Evolutionary conservation across 371 early-diverging fungal species (phyloP).

Genomic region (Lichtheimia corymbifera): DNA sequence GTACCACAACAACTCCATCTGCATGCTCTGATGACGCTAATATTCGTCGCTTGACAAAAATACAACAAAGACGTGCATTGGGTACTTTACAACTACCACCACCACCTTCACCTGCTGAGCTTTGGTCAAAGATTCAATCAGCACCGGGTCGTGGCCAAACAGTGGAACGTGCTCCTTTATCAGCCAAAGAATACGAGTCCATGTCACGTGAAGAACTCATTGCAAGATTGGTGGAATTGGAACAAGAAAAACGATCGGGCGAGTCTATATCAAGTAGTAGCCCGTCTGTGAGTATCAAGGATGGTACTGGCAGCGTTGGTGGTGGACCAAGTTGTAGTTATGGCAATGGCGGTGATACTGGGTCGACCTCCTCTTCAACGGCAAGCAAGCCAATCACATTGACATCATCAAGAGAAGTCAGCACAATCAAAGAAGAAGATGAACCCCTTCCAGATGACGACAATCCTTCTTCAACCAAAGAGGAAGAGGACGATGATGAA

Average conservation of each 20-base stretch:
- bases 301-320: too few species aligned
- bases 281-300: too few species aligned
- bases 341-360: too few species aligned
- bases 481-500: constrained; percentile 4
- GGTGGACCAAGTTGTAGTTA: too few species aligned
- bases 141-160: constrained; percentile 1
- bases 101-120: constrained; percentile 40
- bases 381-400: too few species aligned
- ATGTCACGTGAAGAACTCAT: constrained; percentile 30
- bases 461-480: background rate
- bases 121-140: constrained; percentile 19
- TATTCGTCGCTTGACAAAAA: constrained; percentile 16
- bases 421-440: background rate
- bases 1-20: constrained; percentile 1
- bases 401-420: background rate
- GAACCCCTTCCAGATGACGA: background rate
- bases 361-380: too few species aligned
- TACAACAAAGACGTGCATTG: constrained; percentile 22
- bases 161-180: background rate
- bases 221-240: constrained; percentile 25
- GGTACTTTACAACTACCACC: constrained; percentile 30
- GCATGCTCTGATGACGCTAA: constrained; percentile 17
- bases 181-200: constrained; percentile 11
- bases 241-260: constrained; percentile 20
- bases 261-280: too few species aligned